These are phyloP conservation scores for Fusarium nelsonii DNA, from an alignment of 2,329 filamentous ascomycete genomes.

Conservation along the genomic window DNA sequence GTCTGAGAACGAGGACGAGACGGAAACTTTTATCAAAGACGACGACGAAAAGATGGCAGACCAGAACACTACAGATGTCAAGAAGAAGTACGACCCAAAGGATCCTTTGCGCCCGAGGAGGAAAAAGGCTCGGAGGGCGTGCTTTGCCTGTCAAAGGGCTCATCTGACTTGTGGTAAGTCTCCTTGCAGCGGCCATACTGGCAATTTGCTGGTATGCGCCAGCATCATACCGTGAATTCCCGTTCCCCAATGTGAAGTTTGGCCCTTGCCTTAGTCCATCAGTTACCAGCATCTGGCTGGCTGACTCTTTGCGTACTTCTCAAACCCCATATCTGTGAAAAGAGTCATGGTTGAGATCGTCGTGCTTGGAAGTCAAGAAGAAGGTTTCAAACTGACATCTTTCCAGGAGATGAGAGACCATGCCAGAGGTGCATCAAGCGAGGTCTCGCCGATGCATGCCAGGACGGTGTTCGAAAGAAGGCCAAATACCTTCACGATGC, in stretches of 20 bases:
- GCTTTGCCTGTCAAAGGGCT: constrained; percentile 95
- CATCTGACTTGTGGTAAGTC: constrained; percentile 97
- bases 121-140: constrained; percentile 96
- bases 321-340: neutral
- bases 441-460: constrained; percentile 88
- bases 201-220: constrained; percentile 13
- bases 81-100: constrained; percentile 84
- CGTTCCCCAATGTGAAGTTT: constrained; percentile 31
- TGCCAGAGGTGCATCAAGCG: constrained; percentile 95
- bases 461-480: constrained; percentile 98
- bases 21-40: constrained; percentile 55
- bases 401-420: constrained; percentile 89
- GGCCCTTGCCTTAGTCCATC: constrained; percentile 6
- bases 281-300: constrained; percentile 10
- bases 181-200: constrained; percentile 21
- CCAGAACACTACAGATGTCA: constrained; percentile 61
- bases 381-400: constrained; percentile 38
- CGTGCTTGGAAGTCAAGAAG: constrained; percentile 10
- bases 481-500: constrained; percentile 99
- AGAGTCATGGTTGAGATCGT: constrained; percentile 6
- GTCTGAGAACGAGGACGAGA: constrained; percentile 71
- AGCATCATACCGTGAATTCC: constrained; percentile 6
- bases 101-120: constrained; percentile 89
- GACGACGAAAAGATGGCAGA: constrained; percentile 67
- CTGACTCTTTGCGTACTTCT: constrained; percentile 7